Evolutionary conservation across 2,329 filamentous ascomycete species (phyloP).

Genomic region (Myriosclerotinia curreyana): DNA sequence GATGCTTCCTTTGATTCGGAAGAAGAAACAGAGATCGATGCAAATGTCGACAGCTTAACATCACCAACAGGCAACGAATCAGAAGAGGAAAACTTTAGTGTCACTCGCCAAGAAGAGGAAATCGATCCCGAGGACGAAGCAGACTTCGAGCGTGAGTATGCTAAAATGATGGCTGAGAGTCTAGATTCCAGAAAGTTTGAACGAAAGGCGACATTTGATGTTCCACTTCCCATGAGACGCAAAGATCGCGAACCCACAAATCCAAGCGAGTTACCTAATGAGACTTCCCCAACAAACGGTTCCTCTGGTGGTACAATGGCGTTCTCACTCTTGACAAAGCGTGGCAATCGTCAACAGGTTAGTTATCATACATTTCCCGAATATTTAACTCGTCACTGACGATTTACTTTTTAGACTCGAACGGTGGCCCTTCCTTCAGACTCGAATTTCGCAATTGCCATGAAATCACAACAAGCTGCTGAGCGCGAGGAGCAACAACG

Average conservation of each 20-base stretch:
- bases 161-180: slow-evolving; percentile 98
- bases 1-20: slow-evolving; percentile 47
- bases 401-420: slow-evolving; percentile 60
- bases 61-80: slow-evolving; percentile 60
- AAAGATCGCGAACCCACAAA: slow-evolving; percentile 59
- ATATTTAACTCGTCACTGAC: slow-evolving; percentile 23
- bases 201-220: slow-evolving; percentile 89
- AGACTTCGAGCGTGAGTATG: slow-evolving; percentile 96
- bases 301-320: slow-evolving; percentile 70
- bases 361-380: slow-evolving; percentile 24
- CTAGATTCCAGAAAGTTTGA: slow-evolving; percentile 94
- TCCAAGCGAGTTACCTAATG: slow-evolving; percentile 43
- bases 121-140: slow-evolving; percentile 92
- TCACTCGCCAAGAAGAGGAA: slow-evolving; percentile 85
- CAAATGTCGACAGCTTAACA: slow-evolving; percentile 51
- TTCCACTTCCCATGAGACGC: slow-evolving; percentile 87
- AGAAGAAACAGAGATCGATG: slow-evolving; percentile 52
- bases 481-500: slow-evolving; percentile 96
- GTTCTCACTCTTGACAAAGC: slow-evolving; percentile 93
- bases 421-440: slow-evolving; percentile 87
- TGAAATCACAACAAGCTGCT: slow-evolving; percentile 93
- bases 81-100: slow-evolving; percentile 82
- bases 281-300: slow-evolving; percentile 39
- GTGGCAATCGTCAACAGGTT: slow-evolving; percentile 91
- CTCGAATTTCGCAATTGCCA: slow-evolving; percentile 90